Evolutionary conservation across 2,329 filamentous ascomycete genomes (phyloP), one percentile per base, ranked within the genome.

Genomic region (Pseudocercospora pini-densiflorae): DNA sequence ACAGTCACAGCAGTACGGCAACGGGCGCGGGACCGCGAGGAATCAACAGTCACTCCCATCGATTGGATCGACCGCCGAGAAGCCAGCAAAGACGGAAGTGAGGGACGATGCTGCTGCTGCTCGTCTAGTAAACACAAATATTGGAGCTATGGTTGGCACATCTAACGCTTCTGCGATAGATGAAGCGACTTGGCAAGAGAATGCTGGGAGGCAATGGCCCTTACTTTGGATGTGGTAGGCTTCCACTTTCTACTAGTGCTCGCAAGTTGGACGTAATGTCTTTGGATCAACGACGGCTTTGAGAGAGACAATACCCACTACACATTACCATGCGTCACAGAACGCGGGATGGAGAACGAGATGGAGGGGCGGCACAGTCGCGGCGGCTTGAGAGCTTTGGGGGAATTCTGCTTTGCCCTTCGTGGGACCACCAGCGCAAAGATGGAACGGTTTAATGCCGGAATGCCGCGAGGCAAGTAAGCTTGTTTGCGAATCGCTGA

Each of bases 71-170:
- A 36, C 59, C 61, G 61, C 66, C 68, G 59, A 59, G 67, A 53
- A 67, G 62, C 58, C 66, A 66, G 58, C 70, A 70, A 66, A 65
- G 70, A 55, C 62, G 70, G 62, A 71, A 71, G 68, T 71, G 61
- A 51, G 16, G 21, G 29, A 19, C 24, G 31, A 57, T 21, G 10
- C 49, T 36, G 58, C 51, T 43, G 61, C 16, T 36, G 47, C 40
- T 14, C 29, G 31, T 14, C 14, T 5, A 5, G 19, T 8, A 3
- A 43, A 43, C 16, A 43, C 14, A n/a, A 43, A 43, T 19, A 5
- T 19, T 19, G 16, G 16, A n/a, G 8, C 5, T n/a, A 43, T 27
- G 24, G 24, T 27, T 27, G 24, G 24, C 24, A 27, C 24, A 27
- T 27, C 24, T 21, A 40, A 40, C 27, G 51, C 54, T 29, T n/a